Evolutionary conservation across 495 filamentous ascomycete genomes (phyloP), one percentile per base, ranked within the genome.

Genomic region (Neurospora sp.): DNA sequence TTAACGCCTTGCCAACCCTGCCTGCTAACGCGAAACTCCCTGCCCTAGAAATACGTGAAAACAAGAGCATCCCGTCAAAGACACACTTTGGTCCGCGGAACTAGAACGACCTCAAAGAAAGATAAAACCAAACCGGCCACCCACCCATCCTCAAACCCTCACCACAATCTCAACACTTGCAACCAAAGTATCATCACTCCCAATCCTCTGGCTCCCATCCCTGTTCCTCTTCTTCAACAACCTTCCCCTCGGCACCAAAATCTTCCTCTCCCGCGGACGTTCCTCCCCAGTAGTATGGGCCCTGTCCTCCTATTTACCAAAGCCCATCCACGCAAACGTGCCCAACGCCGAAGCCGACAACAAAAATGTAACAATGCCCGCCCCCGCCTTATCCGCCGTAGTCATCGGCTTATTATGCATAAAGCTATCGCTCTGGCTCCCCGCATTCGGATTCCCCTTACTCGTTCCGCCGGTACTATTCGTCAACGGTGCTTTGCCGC

Each of bases 381-480:
- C 92, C 9, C 90, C 92, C 6, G 89, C 90, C 78, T 85, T 88
- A 77, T 93, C 92, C 31, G 79, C 86, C 38, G 82, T 85, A 3
- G 87, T 90, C 54, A 91, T 85, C 38, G 83, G 78, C 27, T 69
- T 71, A 70, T 74, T 12, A 3, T 72, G 27, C 16, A 69, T 60
- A 70, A 77, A 77, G 31, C 75, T 62, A 39, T 78, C 44, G 23
- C 76, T 77, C 0, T 74, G 41, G 20, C 82, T 83, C 10, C 91
- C 91, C 4, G 91, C 91, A 49, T 82, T 85, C 0, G 90, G 87
- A 75, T 93, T 84, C 40, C 90, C 88, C 74, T 85, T 84, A 66
- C 90, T 92, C 0, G 88, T 92, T 39, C 91, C 91, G 7, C 91
- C 92, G 0, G 84, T 90, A 1, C 74, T 70, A 14, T 86, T 82